phyloP scores from a whole-genome alignment of 495 filamentous ascomycete species.

The Massariosphaeria phaeospora region DNA sequence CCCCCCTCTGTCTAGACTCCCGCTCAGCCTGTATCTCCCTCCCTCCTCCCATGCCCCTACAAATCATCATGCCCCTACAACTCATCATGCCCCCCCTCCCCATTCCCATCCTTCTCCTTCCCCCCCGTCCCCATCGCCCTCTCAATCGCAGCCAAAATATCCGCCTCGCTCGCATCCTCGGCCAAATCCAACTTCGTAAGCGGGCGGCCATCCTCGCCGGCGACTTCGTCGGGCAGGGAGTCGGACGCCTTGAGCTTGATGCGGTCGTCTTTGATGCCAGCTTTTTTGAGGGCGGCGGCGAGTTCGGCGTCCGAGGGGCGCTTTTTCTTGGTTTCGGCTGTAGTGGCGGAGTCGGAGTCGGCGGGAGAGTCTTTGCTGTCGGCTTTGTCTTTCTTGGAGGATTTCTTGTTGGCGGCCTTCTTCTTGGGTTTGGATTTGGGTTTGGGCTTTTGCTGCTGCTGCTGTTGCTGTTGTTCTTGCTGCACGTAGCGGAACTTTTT shows the following conservation, averaged over 20 bases:
- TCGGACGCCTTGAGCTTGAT: slow-evolving; percentile 26
- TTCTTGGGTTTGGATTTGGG: slow-evolving; percentile 42
- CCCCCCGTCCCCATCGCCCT: slow-evolving; percentile 33
- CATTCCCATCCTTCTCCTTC: slow-evolving; percentile 21
- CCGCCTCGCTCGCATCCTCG: slow-evolving; percentile 36
- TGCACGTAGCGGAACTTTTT: slow-evolving; percentile 56
- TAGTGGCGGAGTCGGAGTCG: no score
- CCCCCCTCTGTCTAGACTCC: no score
- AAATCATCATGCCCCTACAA: no score
- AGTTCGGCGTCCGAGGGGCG: slow-evolving; percentile 18
- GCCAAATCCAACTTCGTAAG: slow-evolving; percentile 27
- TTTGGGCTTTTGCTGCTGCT: slow-evolving; percentile 46
- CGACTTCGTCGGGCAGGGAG: slow-evolving; percentile 14
- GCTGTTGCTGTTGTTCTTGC: slow-evolving; percentile 43
- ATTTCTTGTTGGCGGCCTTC: slow-evolving; percentile 40
- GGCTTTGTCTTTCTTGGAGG: slow-evolving; percentile 36
- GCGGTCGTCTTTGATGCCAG: slow-evolving; percentile 26
- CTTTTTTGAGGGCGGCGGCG: slow-evolving; percentile 30
- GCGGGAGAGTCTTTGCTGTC: no score
- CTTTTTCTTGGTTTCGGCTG: not conserved
- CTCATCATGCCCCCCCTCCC: slow-evolving; percentile 22
- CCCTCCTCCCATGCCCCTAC: no score
- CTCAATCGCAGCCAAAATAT: slow-evolving; percentile 35
- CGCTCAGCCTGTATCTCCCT: no score
- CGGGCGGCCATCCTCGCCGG: slow-evolving; percentile 23